Base-by-base conservation (phyloP, 2,329 filamentous ascomycete species). In the Colletotrichum sidae region DNA sequence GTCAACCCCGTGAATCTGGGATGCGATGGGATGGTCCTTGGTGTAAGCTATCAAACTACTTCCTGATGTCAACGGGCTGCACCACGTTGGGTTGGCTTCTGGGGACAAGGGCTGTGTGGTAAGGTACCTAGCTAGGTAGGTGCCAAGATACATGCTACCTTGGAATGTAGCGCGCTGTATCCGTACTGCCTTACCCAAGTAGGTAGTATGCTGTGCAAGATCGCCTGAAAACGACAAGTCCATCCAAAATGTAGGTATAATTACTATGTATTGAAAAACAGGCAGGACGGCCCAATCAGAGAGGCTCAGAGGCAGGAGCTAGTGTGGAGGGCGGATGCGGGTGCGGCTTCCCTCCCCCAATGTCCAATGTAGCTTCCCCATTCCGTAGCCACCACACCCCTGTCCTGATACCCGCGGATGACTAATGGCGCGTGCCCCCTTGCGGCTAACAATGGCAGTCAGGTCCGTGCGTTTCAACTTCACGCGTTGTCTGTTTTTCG, bases 401-500 rank as follows among this genome's bases (percentile, higher is more conserved):
- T 52, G 12, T 47, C 34, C 38, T 52, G 42, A 55, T 54, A 61
- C 46, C 49, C 35, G 57, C 45, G 41, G 47, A 64, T 69, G 67
- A 69, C 67, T 69, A 69, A 69, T 64, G 9, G 44, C 55, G 62
- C 62, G 47, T 49, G 47, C 47, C 34, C 55, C 63, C 59, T 56
- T 64, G 68, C 66, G 58, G 59, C 60, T 60, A 55, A 61, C 46
- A 60, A 55, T 61, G 60, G 61, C 15, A 46, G 37, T 11, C 33
- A 33, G 72, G 74, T 59, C 74, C 74, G 75, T 75, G 75, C 75
- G 65, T 68, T 69, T 65, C 70, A 68, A 78, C 78, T 76, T 78
- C 77, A 79, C 78, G 78, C 78, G 78, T 78, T 73, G 69, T 72
- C 74, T 79, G 75, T 78, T 78, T 79, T 79, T 77, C 74, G 70